Conservation (phyloP, 306 rosid species). For the Quillaja saponaria region DNA sequence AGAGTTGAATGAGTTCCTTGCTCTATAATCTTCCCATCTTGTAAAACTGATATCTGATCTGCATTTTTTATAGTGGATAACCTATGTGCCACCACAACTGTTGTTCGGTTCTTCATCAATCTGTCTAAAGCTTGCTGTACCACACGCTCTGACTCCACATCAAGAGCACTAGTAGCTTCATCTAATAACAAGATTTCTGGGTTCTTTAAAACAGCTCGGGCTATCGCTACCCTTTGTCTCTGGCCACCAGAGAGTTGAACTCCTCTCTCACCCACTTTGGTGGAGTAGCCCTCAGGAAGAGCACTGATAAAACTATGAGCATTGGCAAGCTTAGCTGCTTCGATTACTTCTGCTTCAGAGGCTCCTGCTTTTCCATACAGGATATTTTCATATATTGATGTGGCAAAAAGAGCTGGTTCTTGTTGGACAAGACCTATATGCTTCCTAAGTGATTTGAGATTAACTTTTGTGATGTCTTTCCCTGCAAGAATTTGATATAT, state of each 20-base stretch:
- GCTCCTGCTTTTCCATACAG: slow-evolving; percentile 88
- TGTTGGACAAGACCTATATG: slow-evolving; percentile 93
- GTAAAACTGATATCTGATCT: slow-evolving; percentile 85
- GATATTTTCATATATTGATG: slow-evolving; percentile 82
- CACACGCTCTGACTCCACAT: slow-evolving; percentile 78
- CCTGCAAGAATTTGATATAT: slow-evolving; percentile 53
- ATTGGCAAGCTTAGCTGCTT: slow-evolving; percentile 89
- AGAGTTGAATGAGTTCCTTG: slow-evolving; percentile 84
- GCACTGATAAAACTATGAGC: slow-evolving; percentile 82
- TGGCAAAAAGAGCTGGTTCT: slow-evolving; percentile 93
- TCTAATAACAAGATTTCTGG: slow-evolving; percentile 81
- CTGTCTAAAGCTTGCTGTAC: slow-evolving; percentile 88
- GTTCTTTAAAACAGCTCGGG: slow-evolving; percentile 80
- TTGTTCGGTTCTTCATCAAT: slow-evolving; percentile 81
- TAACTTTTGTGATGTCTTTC: slow-evolving; percentile 70
- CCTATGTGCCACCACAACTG: slow-evolving; percentile 90
- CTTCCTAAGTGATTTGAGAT: slow-evolving; percentile 72
- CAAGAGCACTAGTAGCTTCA: slow-evolving; percentile 93
- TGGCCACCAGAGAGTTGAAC: slow-evolving; percentile 95
- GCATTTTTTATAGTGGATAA: slow-evolving; percentile 86
- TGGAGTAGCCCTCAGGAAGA: slow-evolving; percentile 90
- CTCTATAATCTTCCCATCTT: slow-evolving; percentile 85
- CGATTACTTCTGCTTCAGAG: slow-evolving; percentile 76
- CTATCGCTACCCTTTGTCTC: slow-evolving; percentile 88
- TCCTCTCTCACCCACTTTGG: slow-evolving; percentile 94